Evolutionary conservation across 352 stramenopile species (phyloP), one percentile per base, ranked within the genome.

Genomic region (Peronospora destructor): DNA sequence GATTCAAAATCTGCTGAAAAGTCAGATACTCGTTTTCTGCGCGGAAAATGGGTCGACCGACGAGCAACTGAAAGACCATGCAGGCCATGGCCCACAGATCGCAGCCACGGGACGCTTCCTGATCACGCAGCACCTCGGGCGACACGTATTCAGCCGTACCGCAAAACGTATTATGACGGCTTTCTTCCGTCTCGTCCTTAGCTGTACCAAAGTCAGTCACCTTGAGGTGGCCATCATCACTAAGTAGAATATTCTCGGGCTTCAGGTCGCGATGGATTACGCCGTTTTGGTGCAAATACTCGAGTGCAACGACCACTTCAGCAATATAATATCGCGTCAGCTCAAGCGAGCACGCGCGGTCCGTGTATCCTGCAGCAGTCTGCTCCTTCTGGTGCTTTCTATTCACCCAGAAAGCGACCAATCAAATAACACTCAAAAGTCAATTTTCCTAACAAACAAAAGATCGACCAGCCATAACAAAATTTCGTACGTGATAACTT

Each of bases 201-300:
- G 84, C 80, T 5, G 84, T 94, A 13, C 87, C 87, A 58, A 96
- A 96, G 49, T 96, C 87, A 0, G 87, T 94, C 33, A 96, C 68
- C 64, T 95, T 95, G 34, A 96, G 69, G 49, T 96, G 87, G 0
- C 87, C 87, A 16, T 84, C 66, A 28, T 87, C 75, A 49, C 69
- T 86, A 23, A 96, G 63, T 28, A 96, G 50, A 36, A 95, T 91
- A 60, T 95, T 96, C 41, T 96, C 86, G 1, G 86, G 86, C 53
- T 96, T 96, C 19, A 98, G 85, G 61, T 98, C 95, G 30, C 95
- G 69, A 64, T 98, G 95, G 52, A 98, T 97, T 6, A 98, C 73
- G 41, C 92, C 76, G 45, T 87, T 88, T 28, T 79, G 81, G 62
- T 97, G 95, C 37, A 98, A 68, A 66, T 98, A 98, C 58, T 95